Conservation (phyloP, 2,329 filamentous ascomycete species). For the Elsinoe fawcettii region DNA sequence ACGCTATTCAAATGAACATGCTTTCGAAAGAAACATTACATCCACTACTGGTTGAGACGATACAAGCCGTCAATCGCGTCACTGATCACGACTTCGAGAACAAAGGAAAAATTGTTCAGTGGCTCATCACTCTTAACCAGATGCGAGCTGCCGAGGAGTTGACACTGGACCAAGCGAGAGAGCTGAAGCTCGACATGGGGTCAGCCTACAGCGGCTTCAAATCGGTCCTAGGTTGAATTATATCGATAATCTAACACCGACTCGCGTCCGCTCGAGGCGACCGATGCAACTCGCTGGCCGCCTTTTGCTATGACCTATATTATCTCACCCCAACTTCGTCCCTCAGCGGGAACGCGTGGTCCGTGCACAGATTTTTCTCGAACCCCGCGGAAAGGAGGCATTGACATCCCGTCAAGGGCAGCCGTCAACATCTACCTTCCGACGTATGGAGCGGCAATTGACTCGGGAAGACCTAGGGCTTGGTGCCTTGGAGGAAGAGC, state of each 20-base stretch:
- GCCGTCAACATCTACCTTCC: not conserved
- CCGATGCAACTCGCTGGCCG: no score
- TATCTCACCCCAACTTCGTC: not conserved
- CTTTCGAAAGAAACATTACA: slow-evolving; percentile 95
- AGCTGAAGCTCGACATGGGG: slow-evolving; percentile 89
- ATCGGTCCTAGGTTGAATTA: slow-evolving; percentile 49
- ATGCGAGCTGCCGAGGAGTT: slow-evolving; percentile 95
- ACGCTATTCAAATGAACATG: slow-evolving; percentile 85
- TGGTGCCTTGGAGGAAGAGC: slow-evolving; percentile 23
- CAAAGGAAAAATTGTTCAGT: slow-evolving; percentile 94
- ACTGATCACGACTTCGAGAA: slow-evolving; percentile 92
- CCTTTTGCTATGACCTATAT: no score
- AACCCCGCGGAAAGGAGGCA: not conserved
- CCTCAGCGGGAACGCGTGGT: not conserved
- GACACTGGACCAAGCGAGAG: slow-evolving; percentile 75
- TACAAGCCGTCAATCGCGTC: slow-evolving; percentile 94
- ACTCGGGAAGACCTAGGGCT: slow-evolving; percentile 17
- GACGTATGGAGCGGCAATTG: slow-evolving; percentile 11
- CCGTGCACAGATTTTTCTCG: slow-evolving; percentile 10
- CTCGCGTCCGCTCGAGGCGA: not conserved
- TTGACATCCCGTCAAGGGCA: not conserved
- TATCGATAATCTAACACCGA: no score
- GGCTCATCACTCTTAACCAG: slow-evolving; percentile 94
- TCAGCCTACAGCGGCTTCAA: slow-evolving; percentile 94
- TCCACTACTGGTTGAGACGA: slow-evolving; percentile 86